phyloP scores from a whole-genome alignment of 345 rosid species.

The Linum trigynum region DNA sequence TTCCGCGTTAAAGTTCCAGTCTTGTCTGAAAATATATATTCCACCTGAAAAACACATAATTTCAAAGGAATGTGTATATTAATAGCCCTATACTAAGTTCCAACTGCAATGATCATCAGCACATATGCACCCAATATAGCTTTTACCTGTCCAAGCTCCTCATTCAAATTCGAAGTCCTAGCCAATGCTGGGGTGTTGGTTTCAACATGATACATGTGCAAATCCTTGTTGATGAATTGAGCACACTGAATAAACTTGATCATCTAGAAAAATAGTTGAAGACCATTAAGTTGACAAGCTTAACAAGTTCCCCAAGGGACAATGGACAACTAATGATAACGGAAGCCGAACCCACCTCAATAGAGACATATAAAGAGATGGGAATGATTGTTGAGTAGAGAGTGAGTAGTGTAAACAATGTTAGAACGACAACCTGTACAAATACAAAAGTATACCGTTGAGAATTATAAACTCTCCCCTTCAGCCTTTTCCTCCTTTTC shows the following conservation, averaged over 20 bases:
- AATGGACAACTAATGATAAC: not conserved
- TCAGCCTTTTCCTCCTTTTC: not conserved
- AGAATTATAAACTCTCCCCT: not conserved
- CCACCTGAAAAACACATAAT: conserved; percentile 54
- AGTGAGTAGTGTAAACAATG: conserved; percentile 83
- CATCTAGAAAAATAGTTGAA: conserved; percentile 45
- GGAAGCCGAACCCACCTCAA: conserved; percentile 55
- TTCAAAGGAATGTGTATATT: conserved; percentile 4
- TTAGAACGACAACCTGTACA: conserved; percentile 59
- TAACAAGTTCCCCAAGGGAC: conserved; percentile 7
- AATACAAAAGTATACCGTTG: not conserved
- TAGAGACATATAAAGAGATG: conserved; percentile 92
- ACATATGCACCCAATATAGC: not conserved
- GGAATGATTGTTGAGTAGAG: conserved; percentile 93
- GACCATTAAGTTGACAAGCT: conserved; percentile 5
- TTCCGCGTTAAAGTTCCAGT: conserved; percentile 98
- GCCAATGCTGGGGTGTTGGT: conserved; percentile 89
- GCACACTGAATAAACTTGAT: conserved; percentile 96
- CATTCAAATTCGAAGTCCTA: conserved; percentile 94
- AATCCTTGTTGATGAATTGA: conserved; percentile 90
- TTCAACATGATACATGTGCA: conserved; percentile 84
- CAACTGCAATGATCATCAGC: not conserved
- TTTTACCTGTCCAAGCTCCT: conserved; percentile 98
- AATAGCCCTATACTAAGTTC: too few species aligned
- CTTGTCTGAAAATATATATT: conserved; percentile 95